Evolutionary conservation across 2,329 filamentous ascomycete species (phyloP), one percentile per base, ranked within the genome.

Genomic region (Xylariaceae sp.): DNA sequence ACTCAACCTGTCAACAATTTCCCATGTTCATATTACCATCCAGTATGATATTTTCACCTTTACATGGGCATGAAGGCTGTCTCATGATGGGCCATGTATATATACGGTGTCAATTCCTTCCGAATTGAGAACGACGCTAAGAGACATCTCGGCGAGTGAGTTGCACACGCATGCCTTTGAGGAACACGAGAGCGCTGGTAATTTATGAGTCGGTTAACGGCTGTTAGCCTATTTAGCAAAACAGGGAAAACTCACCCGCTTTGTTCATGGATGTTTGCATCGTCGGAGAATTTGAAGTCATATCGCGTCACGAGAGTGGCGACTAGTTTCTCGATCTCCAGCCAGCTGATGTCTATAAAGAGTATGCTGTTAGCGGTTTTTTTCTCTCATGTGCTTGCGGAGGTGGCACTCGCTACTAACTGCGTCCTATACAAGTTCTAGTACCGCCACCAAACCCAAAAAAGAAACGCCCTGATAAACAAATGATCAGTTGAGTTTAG

Each of bases 351-450:
- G 41, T 59, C 58, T 61, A 11, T 8, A 14, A 29, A 21, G n/a
- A n/a, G n/a, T n/a, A n/a, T n/a, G n/a, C n/a, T n/a, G n/a, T n/a
- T n/a, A n/a, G n/a, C n/a, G n/a, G n/a, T n/a, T n/a, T n/a, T n/a
- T n/a, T n/a, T n/a, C n/a, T n/a, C n/a, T n/a, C n/a, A n/a, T n/a
- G n/a, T n/a, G n/a, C n/a, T n/a, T n/a, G n/a, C n/a, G n/a, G n/a
- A n/a, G n/a, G n/a, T n/a, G n/a, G n/a, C n/a, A n/a, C n/a, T n/a
- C n/a, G n/a, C n/a, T n/a, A 57, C 54, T 58, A 8, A 61, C 58
- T 53, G 11, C 56, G 56, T n/a, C 59, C 59, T 26, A 61, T 56
- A 24, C 59, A 61, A 26, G 56, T 50, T n/a, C 59, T 46, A n/a
- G 59, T 59, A 6, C 59, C 59, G 9, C 55, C 59, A 11, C 59